Base-by-base conservation (phyloP, 805 yeast species). In the Ogataea henricii region DNA sequence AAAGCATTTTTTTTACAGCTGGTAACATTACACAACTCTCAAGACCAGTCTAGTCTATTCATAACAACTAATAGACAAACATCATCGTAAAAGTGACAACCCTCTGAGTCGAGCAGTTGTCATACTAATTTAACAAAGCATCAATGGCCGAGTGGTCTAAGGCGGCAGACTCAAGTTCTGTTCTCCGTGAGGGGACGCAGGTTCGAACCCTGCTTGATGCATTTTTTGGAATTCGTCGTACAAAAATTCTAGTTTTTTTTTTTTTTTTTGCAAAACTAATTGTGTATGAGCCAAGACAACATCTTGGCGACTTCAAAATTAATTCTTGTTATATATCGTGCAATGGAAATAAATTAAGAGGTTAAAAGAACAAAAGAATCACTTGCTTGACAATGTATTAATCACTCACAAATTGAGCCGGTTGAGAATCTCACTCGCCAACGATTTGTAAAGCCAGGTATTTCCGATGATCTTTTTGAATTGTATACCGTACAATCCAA, bases 401-500 rank as follows among this genome's bases (percentile, higher is more conserved):
- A 44, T 4, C n/a, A 26, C 16, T 67, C 64, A 87, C 54, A 87
- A 70, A 53, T 85, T 83, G 64, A 88, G 73, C 55, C 86, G 87
- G 50, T 77, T 76, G 66, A 91, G 77, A 42, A 91, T 86, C 64
- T 84, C 89, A 46, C 92, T 83, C 1, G 97, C 97, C 62, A 91
- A 73, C 8, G 90, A 84, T 72, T 92, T 91, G 70, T 91, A 91
- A 70, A 86, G 81, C 97, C 97, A 91, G 1, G 96, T 89, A 65
- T 92, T 90, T 60, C 98, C 98, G 48, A 87, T 78, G 25, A 91
- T 77, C 65, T 91, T 91, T 75, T 92, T 92, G 73, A 91, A 90
- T 66, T 92, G 97, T 40, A 91, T 91, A 67, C 98, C 98, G 55
- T 87, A 90, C 50, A 92, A 73, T 4, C 95, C 89, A 46, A 91